Percentiles rank a stretch among this genome's conserved stretches.
Conservation (phyloP, 768 basidiomycete species). For the Tricholoma bakamatsutake region DNA sequence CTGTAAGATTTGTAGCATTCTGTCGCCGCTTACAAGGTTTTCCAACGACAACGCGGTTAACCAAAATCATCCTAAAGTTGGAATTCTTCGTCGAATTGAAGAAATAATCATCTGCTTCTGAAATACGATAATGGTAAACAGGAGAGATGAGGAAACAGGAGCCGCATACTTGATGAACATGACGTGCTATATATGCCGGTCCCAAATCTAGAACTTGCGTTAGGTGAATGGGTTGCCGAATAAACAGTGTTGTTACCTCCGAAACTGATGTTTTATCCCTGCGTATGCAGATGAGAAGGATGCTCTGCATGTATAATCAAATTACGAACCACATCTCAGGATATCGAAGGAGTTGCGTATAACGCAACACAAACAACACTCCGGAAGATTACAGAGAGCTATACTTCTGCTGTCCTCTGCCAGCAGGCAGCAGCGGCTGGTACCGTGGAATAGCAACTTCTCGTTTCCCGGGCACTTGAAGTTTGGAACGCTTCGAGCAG, state of each 20-base stretch:
- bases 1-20: conserved; percentile 42
- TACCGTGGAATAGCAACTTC: conserved; percentile 64
- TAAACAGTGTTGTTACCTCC: conserved; percentile 26
- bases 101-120: conserved; percentile 66
- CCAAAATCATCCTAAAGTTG: conserved; percentile 43
- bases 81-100: conserved; percentile 36
- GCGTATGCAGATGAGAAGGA: not conserved
- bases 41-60: conserved; percentile 62
- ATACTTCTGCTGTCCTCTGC: conserved; percentile 45
- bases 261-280: conserved; percentile 55
- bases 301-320: not conserved
- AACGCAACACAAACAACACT: conserved; percentile 52
- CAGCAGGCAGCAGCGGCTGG: conserved; percentile 48
- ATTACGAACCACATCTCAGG: conserved; percentile 44
- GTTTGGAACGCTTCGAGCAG: conserved; percentile 18
- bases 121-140: not conserved
- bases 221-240: not conserved
- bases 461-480: conserved; percentile 38
- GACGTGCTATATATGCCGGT: conserved; percentile 61
- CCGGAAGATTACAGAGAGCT: conserved; percentile 41
- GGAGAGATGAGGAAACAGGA: not conserved
- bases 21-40: conserved; percentile 43
- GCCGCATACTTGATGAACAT: conserved; percentile 56
- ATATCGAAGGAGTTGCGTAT: conserved; percentile 57
- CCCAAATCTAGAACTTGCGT: conserved; percentile 45